A percentile compares a stretch with the other conserved stretches of the same genome.
Conservation (phyloP, 2,329 filamentous ascomycete genomes). For the Phyllosticta capitalensis region DNA sequence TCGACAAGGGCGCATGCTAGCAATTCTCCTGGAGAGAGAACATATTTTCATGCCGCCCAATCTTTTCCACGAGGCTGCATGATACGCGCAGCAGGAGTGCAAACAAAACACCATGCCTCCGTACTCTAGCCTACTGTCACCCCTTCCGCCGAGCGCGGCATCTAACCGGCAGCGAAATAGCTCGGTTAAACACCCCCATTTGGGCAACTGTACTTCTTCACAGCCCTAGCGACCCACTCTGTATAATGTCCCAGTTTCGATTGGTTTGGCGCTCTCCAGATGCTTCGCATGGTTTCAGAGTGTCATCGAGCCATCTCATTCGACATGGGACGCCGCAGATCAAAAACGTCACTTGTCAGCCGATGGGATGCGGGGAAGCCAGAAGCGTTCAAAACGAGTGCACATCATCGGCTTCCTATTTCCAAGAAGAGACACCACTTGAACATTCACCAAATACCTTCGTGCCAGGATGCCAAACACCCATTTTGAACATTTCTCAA, state of each 20-base stretch:
- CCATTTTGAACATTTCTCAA: too few relatives aligned
- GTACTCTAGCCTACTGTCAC: not conserved
- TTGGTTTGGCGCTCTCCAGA: not conserved
- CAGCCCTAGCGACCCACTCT: not conserved
- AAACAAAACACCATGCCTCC: not conserved
- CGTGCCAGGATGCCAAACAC: too few relatives aligned
- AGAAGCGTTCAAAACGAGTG: too few relatives aligned
- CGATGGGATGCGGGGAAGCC: not conserved
- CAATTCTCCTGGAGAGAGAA: too few relatives aligned
- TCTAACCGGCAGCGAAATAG: not conserved
- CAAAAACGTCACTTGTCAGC: not conserved
- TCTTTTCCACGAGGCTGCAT: too few relatives aligned
- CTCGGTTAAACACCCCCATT: not conserved
- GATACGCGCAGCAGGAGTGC: not conserved
- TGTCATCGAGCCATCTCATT: not conserved
- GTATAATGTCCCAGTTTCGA: not conserved
- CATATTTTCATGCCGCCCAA: too few relatives aligned
- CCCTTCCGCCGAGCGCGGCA: not conserved
- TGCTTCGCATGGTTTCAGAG: not conserved
- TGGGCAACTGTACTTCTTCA: not conserved
- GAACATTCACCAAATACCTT: too few relatives aligned
- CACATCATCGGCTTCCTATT: too few relatives aligned
- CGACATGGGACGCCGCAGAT: not conserved
- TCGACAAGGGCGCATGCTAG: too few relatives aligned
- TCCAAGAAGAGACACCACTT: too few relatives aligned